phyloP scores from a whole-genome alignment of 352 stramenopile species.

The Globisporangium alternatum region DNA sequence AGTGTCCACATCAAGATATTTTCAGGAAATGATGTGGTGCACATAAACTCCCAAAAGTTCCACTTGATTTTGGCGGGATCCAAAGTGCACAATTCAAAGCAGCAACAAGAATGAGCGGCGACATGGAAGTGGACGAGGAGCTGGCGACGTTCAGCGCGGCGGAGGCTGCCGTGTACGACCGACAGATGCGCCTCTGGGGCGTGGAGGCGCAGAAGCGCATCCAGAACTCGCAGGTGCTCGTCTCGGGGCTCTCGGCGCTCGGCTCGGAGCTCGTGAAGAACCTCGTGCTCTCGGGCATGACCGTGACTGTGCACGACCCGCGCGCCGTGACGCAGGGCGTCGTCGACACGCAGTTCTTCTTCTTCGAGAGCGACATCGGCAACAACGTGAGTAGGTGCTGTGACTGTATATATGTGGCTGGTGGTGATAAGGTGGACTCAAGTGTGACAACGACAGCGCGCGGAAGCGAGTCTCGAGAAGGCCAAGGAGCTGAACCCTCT shows the following conservation, averaged over 20 bases:
- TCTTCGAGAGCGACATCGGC: slow-evolving; percentile 61
- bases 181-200: slow-evolving; percentile 99
- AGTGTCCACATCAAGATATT: not conserved
- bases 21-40: not conserved
- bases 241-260: slow-evolving; percentile 82
- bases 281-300: slow-evolving; percentile 94
- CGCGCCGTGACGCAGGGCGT: slow-evolving; percentile 37
- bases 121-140: slow-evolving; percentile 11
- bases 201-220: slow-evolving; percentile 94
- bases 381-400: slow-evolving; percentile 50
- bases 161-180: slow-evolving; percentile 96
- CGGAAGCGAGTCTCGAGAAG: slow-evolving; percentile 67
- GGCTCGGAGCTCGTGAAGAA: slow-evolving; percentile 97
- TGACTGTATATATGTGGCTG: not conserved
- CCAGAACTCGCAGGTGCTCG: slow-evolving; percentile 85
- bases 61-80: not conserved
- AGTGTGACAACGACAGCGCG: slow-evolving; percentile 38
- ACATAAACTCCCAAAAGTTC: no score
- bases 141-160: slow-evolving; percentile 61
- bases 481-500: slow-evolving; percentile 95
- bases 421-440: not conserved
- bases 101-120: not conserved
- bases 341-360: slow-evolving; percentile 85
- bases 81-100: not conserved
- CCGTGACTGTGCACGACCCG: slow-evolving; percentile 91